phyloP scores from a whole-genome alignment of 345 rosid genomes.

The Citrus inodora region DNA sequence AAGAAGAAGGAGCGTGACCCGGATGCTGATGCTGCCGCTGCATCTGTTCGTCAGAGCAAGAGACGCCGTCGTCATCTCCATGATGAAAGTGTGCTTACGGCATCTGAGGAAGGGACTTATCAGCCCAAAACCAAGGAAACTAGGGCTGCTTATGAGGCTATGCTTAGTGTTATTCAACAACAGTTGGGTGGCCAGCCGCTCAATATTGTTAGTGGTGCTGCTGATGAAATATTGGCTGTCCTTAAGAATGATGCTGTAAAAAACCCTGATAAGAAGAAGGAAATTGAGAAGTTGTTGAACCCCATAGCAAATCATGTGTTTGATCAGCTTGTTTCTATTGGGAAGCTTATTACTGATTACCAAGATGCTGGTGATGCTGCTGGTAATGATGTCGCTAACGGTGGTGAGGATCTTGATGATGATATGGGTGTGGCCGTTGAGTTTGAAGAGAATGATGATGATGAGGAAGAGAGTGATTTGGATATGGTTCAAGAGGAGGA shows the following conservation, averaged over 20 bases:
- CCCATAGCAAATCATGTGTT: neutral
- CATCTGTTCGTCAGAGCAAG: constrained; percentile 50
- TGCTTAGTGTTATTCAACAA: neutral
- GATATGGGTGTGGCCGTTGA: neutral
- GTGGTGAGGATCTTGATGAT: neutral
- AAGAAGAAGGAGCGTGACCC: constrained; percentile 80
- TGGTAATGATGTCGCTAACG: constrained; percentile 27
- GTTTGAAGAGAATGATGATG: neutral
- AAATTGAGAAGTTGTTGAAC: neutral
- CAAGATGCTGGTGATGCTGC: constrained; percentile 29
- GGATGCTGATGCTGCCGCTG: constrained; percentile 35
- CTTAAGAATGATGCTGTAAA: constrained; percentile 62
- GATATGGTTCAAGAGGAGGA: constrained; percentile 40
- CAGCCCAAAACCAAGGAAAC: neutral
- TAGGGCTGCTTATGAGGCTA: neutral
- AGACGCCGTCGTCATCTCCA: constrained; percentile 67
- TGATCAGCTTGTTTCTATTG: neutral
- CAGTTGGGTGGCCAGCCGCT: constrained; percentile 79
- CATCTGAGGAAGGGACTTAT: constrained; percentile 64
- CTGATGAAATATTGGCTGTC: constrained; percentile 91
- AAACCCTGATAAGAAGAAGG: constrained; percentile 37
- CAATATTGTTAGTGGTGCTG: constrained; percentile 80
- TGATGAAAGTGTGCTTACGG: constrained; percentile 75
- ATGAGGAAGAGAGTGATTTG: neutral
- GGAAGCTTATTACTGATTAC: neutral